A percentile compares a stretch with the other conserved stretches of the same genome.
phyloP scores from a whole-genome alignment of 805 yeast species.

The Candida qinlingensis region DNA sequence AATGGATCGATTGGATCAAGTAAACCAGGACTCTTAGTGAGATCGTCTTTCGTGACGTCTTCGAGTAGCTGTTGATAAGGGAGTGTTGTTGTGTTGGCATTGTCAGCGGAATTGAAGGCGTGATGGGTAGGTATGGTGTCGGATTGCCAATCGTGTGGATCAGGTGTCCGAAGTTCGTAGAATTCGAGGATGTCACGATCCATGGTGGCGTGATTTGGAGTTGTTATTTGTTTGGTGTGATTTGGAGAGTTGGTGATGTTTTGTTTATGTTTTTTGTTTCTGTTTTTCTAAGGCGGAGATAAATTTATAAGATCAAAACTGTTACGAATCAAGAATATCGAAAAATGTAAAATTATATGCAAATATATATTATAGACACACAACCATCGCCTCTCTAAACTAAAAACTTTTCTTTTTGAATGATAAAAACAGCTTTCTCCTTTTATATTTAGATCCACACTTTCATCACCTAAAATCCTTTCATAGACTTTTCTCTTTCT shows the following conservation, averaged over 20 bases:
- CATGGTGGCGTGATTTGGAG: background rate
- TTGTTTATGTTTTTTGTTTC: background rate
- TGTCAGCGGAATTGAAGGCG: slow-evolving; percentile 1
- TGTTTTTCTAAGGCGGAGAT: too few species aligned
- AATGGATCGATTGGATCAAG: slow-evolving; percentile 49
- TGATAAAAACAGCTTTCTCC: too few species aligned
- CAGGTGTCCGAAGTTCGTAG: slow-evolving; percentile 39
- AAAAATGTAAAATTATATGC: background rate
- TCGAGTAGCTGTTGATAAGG: slow-evolving; percentile 9
- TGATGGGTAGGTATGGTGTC: slow-evolving; percentile 26
- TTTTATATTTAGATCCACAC: too few species aligned
- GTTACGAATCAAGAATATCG: too few species aligned
- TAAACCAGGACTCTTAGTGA: slow-evolving; percentile 14
- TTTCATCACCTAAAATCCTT: background rate
- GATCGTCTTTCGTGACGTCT: slow-evolving; percentile 22
- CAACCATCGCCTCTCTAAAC: background rate
- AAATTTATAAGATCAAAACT: too few species aligned
- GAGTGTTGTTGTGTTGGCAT: slow-evolving; percentile 1
- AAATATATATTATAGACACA: background rate
- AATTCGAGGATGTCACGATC: slow-evolving; percentile 29
- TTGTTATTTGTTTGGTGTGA: background rate
- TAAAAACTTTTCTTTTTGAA: too few species aligned
- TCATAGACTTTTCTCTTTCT: slow-evolving; percentile 6
- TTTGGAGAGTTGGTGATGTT: background rate
- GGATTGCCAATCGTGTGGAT: slow-evolving; percentile 36